Base-by-base conservation (phyloP, 805 yeast genomes). In the Henningerozyma blattae region DNA sequence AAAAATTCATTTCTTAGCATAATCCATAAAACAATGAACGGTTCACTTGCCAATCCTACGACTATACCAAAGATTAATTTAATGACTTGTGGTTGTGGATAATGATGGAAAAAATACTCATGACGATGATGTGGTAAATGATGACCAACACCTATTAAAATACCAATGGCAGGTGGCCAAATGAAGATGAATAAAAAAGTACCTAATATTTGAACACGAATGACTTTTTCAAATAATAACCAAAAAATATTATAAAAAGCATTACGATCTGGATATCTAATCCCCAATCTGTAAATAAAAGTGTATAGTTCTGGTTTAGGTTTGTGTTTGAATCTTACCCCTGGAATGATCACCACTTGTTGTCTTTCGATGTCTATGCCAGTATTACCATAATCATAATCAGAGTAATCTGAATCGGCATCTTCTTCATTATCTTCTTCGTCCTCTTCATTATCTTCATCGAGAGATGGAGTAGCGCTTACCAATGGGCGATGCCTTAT, bases 141-240 rank as follows among this genome's bases (percentile, higher is more conserved):
- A 2, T 44, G 39, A 10, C 52, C 51, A 15, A 39, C 40, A 10
- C 48, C 45, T 0, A 48, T 46, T 38, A 47, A 22, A 10, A 49
- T 42, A 15, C 52, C 54, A 50, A 49, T 45, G 7, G 51, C 44
- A 1, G 45, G 37, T 4, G 54, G 54, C 54, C 54, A 49, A 12
- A 46, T 40, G 13, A 42, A 34, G n/a, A 42, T 18, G 34, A 48
- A 49, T 5, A 43, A 26, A 18, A 36, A 28, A 1, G 40, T 34
- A 10, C 44, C 42, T 2, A 39, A 34, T 8, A 43, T 32, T 31
- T 46, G 29, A 14, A 41, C 39, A 18, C 50, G 39, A 6, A 41
- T 27, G 9, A 39, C 30, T 37, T 45, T 47, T 16, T 42, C 31
- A 7, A 45, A 15, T 10, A 36, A 10, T 49, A 50, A 47, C 18